Conservation (phyloP, 305 asterid species). For the Fraxinus platypoda region DNA sequence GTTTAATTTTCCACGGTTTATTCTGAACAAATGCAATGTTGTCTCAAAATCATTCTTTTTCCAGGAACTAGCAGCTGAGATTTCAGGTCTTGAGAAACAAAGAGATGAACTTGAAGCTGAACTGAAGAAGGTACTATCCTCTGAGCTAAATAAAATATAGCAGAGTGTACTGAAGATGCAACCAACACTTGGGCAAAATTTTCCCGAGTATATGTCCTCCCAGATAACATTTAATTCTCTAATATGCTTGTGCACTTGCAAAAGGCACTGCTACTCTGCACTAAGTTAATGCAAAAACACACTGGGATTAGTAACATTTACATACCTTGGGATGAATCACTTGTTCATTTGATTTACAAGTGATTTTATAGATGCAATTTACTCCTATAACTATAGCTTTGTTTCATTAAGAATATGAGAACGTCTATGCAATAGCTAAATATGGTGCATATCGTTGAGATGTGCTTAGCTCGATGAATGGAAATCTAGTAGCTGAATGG, state of each 20-base stretch:
- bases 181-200: neutral
- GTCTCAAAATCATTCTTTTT: constrained; percentile 27
- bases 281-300: neutral
- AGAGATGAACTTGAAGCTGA: constrained; percentile 88
- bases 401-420: neutral
- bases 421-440: neutral
- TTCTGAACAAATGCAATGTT: constrained; percentile 17
- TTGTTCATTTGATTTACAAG: neutral
- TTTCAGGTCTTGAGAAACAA: constrained; percentile 78
- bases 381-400: neutral
- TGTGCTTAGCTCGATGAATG: neutral
- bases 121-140: constrained; percentile 67
- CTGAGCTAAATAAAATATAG: constrained; percentile 20
- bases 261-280: neutral
- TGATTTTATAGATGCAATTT: neutral
- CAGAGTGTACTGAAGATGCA: constrained; percentile 6
- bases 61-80: constrained; percentile 82
- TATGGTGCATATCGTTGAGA: neutral
- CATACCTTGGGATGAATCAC: neutral
- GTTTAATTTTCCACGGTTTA: constrained; percentile 16
- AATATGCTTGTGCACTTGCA: neutral
- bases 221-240: neutral
- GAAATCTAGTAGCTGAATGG: constrained; percentile 9
- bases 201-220: neutral
- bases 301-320: neutral